phyloP scores from a whole-genome alignment of 352 stramenopile genomes.

The Globisporangium uncinulatum region DNA sequence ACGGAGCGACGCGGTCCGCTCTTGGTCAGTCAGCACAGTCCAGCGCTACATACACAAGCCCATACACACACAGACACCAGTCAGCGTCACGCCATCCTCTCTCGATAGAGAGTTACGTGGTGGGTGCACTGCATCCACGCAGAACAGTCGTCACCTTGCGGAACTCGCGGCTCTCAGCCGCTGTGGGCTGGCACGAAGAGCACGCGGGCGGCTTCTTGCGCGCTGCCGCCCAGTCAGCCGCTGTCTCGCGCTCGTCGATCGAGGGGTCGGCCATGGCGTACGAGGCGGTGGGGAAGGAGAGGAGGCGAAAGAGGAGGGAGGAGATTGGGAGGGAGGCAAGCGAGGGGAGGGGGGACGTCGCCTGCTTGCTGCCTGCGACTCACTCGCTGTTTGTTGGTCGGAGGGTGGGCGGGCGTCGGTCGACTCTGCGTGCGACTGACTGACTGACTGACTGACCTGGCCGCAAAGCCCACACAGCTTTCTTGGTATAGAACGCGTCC shows the following conservation, averaged over 20 bases:
- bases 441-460: too few species aligned
- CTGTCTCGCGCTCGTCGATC: conserved; percentile 4
- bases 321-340: neutral
- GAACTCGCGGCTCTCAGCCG: conserved; percentile 72
- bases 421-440: too few species aligned
- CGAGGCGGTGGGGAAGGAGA: neutral
- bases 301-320: neutral
- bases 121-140: too few species aligned
- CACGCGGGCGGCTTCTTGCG: conserved; percentile 12
- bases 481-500: too few species aligned
- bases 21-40: conserved; percentile 69
- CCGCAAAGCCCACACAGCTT: too few species aligned
- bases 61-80: conserved; percentile 5
- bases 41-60: conserved; percentile 37
- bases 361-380: too few species aligned
- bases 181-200: conserved; percentile 55
- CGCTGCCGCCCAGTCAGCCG: neutral
- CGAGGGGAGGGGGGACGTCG: too few species aligned
- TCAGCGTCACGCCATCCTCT: conserved; percentile 11
- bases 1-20: conserved; percentile 60
- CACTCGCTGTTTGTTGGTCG: too few species aligned
- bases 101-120: neutral
- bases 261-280: neutral
- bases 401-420: too few species aligned
- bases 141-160: conserved; percentile 49